Conservation (phyloP, 1,139 yeast species). For the Debaryomyces nepalensis region DNA sequence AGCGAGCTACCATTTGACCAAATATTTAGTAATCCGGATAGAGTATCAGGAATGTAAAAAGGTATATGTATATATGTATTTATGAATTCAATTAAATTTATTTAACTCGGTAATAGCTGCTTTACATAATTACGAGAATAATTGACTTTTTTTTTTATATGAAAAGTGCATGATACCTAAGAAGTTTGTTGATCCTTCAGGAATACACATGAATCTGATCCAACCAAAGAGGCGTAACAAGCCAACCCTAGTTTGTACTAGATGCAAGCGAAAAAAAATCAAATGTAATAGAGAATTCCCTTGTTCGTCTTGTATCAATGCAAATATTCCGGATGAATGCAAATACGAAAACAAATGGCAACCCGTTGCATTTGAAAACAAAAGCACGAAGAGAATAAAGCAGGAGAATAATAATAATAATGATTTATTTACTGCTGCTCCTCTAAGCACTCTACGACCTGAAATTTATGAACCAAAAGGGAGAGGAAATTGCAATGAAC, state of each 20-base stretch:
- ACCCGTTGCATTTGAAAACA: not conserved
- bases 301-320: slow-evolving; percentile 32
- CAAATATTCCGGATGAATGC: slow-evolving; percentile 21
- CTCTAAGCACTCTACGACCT: too few species aligned
- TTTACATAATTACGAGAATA: too few species aligned
- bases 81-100: too few species aligned
- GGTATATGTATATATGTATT: not conserved
- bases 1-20: slow-evolving; percentile 31
- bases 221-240: slow-evolving; percentile 26
- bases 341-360: slow-evolving; percentile 23
- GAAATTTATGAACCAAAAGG: too few species aligned
- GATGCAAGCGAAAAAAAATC: slow-evolving; percentile 34
- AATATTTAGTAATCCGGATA: slow-evolving; percentile 15
- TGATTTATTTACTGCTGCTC: too few species aligned
- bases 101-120: too few species aligned
- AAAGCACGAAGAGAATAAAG: not conserved
- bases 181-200: too few species aligned
- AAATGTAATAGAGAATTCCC: slow-evolving; percentile 36
- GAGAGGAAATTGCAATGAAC: too few species aligned
- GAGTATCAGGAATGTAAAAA: not conserved
- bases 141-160: too few species aligned
- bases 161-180: too few species aligned
- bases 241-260: slow-evolving; percentile 33
- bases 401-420: too few species aligned
- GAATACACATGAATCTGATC: not conserved